Percentiles rank a stretch among this genome's conserved stretches.
These are phyloP conservation scores for Hylodesmum podocarpum DNA, from an alignment of 306 rosid species.

Conservation along the genomic window DNA sequence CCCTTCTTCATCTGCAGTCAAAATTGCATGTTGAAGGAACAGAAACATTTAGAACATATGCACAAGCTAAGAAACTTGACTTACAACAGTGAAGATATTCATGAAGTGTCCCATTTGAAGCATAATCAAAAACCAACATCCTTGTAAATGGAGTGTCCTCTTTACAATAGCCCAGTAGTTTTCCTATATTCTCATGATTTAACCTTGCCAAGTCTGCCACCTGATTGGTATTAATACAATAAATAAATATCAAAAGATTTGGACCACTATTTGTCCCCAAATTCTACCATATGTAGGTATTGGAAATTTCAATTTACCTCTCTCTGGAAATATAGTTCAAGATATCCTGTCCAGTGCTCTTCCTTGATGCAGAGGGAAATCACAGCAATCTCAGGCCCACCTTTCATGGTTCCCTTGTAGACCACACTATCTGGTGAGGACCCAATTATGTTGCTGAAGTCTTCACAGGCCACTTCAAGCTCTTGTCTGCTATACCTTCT, in stretches of 20 bases:
- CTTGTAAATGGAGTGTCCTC: slow-evolving; percentile 88
- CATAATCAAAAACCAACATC: slow-evolving; percentile 94
- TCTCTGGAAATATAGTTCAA: slow-evolving; percentile 88
- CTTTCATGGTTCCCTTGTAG: slow-evolving; percentile 90
- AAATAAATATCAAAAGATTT: slow-evolving; percentile 12
- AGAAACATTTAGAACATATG: slow-evolving; percentile 1
- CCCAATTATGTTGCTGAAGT: slow-evolving; percentile 97
- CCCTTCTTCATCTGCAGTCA: slow-evolving; percentile 77
- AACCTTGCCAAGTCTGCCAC: slow-evolving; percentile 89
- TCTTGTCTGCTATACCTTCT: slow-evolving; percentile 80
- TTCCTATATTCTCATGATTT: slow-evolving; percentile 77
- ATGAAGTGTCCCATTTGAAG: slow-evolving; percentile 87
- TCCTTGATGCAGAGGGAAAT: slow-evolving; percentile 88
- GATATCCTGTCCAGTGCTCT: slow-evolving; percentile 91
- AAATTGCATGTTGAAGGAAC: slow-evolving; percentile 29
- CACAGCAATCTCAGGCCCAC: slow-evolving; percentile 96
- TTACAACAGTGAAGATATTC: slow-evolving; percentile 93
- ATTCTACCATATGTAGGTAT: slow-evolving; percentile 13
- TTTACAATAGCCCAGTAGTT: slow-evolving; percentile 85
- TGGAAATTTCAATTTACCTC: slow-evolving; percentile 57
- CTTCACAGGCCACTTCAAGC: slow-evolving; percentile 98
- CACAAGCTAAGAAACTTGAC: slow-evolving; percentile 33
- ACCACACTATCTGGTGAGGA: slow-evolving; percentile 96
- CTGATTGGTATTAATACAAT: slow-evolving; percentile 41
- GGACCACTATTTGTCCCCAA: slow-evolving; percentile 1